Conservation (phyloP, 139 green algal species). For the Closterium sp. region DNA sequence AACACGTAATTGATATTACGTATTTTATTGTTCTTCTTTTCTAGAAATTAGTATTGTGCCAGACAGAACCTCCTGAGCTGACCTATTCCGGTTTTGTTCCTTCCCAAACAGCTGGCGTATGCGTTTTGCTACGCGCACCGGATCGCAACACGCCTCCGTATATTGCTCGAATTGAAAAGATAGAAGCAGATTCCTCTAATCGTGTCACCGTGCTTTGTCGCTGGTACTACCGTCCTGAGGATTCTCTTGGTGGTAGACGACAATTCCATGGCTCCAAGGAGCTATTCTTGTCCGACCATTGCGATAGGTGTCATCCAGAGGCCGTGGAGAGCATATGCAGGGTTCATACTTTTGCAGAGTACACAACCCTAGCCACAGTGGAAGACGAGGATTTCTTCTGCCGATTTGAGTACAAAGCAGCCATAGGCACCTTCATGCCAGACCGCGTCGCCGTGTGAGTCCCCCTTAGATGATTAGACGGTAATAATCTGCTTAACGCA, state of each 20-base stretch:
- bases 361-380: slow-evolving; percentile 57
- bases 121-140: slow-evolving; percentile 36
- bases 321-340: slow-evolving; percentile 62
- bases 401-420: slow-evolving; percentile 72
- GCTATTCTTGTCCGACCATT: slow-evolving; percentile 72
- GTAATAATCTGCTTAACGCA: not conserved
- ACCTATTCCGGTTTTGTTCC: not conserved
- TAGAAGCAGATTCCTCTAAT: slow-evolving; percentile 30
- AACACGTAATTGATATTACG: not conserved
- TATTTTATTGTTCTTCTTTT: too few relatives aligned
- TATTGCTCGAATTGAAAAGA: slow-evolving; percentile 43
- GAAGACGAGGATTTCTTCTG: slow-evolving; percentile 67
- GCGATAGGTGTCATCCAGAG: slow-evolving; percentile 55
- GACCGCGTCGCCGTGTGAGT: slow-evolving; percentile 73
- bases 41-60: too few relatives aligned
- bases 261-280: slow-evolving; percentile 75
- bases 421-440: slow-evolving; percentile 58
- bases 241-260: slow-evolving; percentile 67
- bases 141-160: slow-evolving; percentile 38
- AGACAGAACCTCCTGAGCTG: too few relatives aligned
- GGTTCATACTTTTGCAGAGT: slow-evolving; percentile 65
- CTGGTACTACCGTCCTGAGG: slow-evolving; percentile 84
- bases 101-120: slow-evolving; percentile 22
- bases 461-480: too few relatives aligned
- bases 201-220: slow-evolving; percentile 13